Base-by-base conservation (phyloP, 1,284 basidiomycete genomes). In the Volvariella surrecta region DNA sequence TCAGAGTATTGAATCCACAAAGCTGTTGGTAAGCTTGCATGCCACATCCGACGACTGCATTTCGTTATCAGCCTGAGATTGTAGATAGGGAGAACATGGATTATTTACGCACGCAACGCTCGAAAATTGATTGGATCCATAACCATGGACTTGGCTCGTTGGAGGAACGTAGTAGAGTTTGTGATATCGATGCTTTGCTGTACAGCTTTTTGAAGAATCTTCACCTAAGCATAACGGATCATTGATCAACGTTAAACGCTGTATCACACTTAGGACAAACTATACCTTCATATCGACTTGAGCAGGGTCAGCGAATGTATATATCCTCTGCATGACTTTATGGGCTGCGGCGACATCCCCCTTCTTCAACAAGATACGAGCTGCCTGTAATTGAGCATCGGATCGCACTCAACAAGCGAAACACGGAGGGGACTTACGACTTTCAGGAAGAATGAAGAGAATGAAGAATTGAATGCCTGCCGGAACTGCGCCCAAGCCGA, bases 11-110 rank as follows among this genome's bases (percentile, higher is more conserved):
- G 63, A 81, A 84, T 2, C 88, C 87, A 51, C 82, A 89, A 0
- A 89, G 67, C 57, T 90, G 87, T 55, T 91, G 88, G 59, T 82
- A 82, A 0, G 82, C 85, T 63, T 90, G 87, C 56, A 90, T 74
- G 24, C 83, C 85, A 52, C 82, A 86, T 4, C 76, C 83, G 28
- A 91, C 71, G 50, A 83, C 82, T 85, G 40, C 3, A 44, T 37
- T 28, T 19, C n/a, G n/a, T n/a, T n/a, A n/a, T n/a, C n/a, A n/a
- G n/a, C n/a, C 2, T 20, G 10, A 39, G 8, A 45, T n/a, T 38
- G n/a, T 28, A 6, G 17, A 4, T 21, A 3, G 19, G 20, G n/a
- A 43, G 19, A 46, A 31, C 42, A 7, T 24, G 18, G 32, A 32
- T 13, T 41, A 42, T 4, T 7, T 39, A 71, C 78, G 32, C 58